Evolutionary conservation across 305 asterid species (phyloP).

Genomic region (Solanum hybrid): DNA sequence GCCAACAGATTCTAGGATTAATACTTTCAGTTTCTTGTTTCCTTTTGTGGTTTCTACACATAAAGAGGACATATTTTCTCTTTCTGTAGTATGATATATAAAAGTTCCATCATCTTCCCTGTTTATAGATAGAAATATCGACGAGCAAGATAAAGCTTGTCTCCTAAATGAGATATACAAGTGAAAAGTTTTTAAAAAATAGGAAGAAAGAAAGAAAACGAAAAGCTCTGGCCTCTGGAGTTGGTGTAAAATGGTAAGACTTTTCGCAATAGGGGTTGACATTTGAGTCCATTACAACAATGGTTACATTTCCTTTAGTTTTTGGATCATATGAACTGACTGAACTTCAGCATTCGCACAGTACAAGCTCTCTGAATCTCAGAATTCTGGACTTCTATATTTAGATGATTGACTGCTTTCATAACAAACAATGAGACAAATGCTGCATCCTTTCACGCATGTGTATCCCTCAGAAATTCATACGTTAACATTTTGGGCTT

Average conservation of each 20-base stretch:
- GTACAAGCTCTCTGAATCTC: not conserved
- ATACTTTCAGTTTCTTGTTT: not conserved
- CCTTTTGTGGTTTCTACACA: not conserved
- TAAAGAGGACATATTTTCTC: not conserved
- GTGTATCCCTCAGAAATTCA: not conserved
- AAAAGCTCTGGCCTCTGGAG: not conserved
- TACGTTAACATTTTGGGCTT: not conserved
- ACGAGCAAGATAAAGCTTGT: not conserved
- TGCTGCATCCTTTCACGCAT: not conserved
- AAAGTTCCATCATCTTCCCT: not conserved
- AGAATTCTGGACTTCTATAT: not conserved
- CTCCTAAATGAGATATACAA: not conserved
- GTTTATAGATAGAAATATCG: not conserved
- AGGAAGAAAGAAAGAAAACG: not conserved
- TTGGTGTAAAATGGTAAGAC: not conserved
- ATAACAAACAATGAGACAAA: not conserved
- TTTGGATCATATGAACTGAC: not conserved
- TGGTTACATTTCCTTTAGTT: not conserved
- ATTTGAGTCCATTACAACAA: not conserved
- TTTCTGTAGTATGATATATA: not conserved
- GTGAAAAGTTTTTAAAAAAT: not conserved
- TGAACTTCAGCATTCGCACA: not conserved
- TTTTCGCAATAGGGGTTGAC: not conserved
- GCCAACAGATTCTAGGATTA: not conserved
- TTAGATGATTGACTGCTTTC: not conserved